Evolutionary conservation across 1,284 basidiomycete genomes (phyloP).

Genomic region (Pulchroboletus neoregius): DNA sequence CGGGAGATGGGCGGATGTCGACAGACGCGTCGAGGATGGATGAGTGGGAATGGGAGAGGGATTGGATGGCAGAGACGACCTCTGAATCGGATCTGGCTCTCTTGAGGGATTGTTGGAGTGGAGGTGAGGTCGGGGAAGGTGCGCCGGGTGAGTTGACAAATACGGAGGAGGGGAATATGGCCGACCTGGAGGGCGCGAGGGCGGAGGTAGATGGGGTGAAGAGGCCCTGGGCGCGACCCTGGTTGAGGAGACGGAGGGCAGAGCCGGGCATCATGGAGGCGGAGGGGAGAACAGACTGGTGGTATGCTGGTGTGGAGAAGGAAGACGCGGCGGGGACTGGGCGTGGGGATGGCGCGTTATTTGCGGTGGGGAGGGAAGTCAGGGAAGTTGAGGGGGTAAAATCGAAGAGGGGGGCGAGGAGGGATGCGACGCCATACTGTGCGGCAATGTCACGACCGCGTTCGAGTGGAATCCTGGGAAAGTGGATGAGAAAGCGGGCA

Average conservation of each 20-base stretch:
- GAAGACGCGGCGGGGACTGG: slow-evolving; percentile 53
- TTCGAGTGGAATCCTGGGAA: slow-evolving; percentile 83
- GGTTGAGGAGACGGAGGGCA: slow-evolving; percentile 72
- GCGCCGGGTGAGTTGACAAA: slow-evolving; percentile 47
- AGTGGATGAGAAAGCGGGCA: slow-evolving; percentile 13
- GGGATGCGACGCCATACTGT: slow-evolving; percentile 84
- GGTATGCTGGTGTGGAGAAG: slow-evolving; percentile 43
- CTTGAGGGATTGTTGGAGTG: slow-evolving; percentile 41
- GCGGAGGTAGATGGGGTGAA: slow-evolving; percentile 76
- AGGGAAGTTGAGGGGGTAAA: slow-evolving; percentile 77
- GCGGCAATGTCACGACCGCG: slow-evolving; percentile 84
- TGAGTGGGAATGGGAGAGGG: slow-evolving; percentile 18
- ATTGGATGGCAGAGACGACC: slow-evolving; percentile 23
- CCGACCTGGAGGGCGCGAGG: slow-evolving; percentile 37
- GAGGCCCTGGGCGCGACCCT: slow-evolving; percentile 80
- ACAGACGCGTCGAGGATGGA: slow-evolving; percentile 39
- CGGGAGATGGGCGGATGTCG: slow-evolving; percentile 43
- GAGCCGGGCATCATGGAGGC: slow-evolving; percentile 78
- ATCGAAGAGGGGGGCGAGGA: slow-evolving; percentile 87
- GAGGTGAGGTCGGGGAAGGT: slow-evolving; percentile 54
- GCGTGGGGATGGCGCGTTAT: slow-evolving; percentile 45
- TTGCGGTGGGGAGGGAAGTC: slow-evolving; percentile 52
- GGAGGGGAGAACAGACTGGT: slow-evolving; percentile 59
- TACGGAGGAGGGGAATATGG: slow-evolving; percentile 34
- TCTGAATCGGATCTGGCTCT: slow-evolving; percentile 47